These are phyloP conservation scores for Argentina anserina DNA, from an alignment of 306 rosid genomes.

Conservation along the genomic window DNA sequence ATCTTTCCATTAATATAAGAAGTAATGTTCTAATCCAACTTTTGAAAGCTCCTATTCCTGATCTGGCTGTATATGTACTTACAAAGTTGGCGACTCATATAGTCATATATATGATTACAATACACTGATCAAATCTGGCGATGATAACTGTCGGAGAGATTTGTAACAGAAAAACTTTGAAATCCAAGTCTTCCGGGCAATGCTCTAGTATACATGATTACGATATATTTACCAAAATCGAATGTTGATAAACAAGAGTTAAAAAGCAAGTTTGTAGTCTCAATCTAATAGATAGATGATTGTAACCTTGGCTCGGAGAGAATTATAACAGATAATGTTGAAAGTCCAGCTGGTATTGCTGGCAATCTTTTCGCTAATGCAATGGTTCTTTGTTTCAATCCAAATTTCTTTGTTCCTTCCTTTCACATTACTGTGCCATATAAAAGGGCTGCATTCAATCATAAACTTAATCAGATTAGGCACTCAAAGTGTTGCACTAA, in stretches of 20 bases:
- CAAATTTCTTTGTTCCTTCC: not conserved
- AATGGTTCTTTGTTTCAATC: not conserved
- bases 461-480: not conserved
- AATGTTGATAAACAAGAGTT: not conserved
- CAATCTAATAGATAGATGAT: not conserved
- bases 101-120: no score
- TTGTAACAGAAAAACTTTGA: no score
- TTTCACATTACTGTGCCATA: not conserved
- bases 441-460: not conserved
- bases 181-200: not conserved
- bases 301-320: not conserved
- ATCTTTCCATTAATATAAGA: slow-evolving; percentile 24
- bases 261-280: not conserved
- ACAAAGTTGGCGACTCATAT: not conserved
- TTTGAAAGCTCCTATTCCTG: not conserved
- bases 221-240: not conserved
- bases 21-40: slow-evolving; percentile 8
- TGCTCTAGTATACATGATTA: not conserved
- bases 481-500: not conserved
- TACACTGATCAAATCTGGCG: no score
- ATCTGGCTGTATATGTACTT: not conserved
- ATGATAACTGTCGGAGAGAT: no score
- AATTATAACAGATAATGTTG: not conserved
- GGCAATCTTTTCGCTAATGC: not conserved
- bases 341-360: not conserved